phyloP scores from a whole-genome alignment of 306 rosid genomes.

The Elaeagnus macrophylla region DNA sequence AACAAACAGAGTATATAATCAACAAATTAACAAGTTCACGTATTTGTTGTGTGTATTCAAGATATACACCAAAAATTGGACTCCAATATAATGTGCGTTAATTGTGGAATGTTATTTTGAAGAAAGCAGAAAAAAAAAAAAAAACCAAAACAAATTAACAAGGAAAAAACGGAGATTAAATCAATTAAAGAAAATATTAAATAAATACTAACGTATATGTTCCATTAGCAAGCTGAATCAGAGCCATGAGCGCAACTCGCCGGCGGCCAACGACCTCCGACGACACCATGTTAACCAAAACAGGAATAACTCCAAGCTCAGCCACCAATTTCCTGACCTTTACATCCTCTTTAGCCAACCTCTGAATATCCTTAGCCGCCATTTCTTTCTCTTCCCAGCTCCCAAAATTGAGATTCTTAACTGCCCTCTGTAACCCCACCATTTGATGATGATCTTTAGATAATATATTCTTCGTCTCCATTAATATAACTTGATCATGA shows the following conservation, averaged over 20 bases:
- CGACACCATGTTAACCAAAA: constrained; percentile 64
- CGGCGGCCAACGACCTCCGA: constrained; percentile 35
- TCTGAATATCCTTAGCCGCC: constrained; percentile 60
- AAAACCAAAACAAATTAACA: background rate
- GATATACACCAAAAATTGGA: too few relatives aligned
- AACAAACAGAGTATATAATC: too few relatives aligned
- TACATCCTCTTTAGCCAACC: constrained; percentile 51
- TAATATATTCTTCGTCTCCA: constrained; percentile 20
- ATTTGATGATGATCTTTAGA: constrained; percentile 21
- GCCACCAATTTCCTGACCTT: constrained; percentile 59
- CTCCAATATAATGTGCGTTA: too few relatives aligned
- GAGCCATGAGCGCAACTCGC: constrained; percentile 39
- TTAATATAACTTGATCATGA: constrained; percentile 7
- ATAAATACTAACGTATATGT: constrained; percentile 53
- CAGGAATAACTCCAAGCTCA: constrained; percentile 76
- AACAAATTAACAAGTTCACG: too few relatives aligned
- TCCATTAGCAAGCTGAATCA: constrained; percentile 67
- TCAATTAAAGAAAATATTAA: background rate
- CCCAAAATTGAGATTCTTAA: constrained; percentile 92
- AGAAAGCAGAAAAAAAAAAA: background rate
- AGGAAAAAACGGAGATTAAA: background rate
- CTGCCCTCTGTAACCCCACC: constrained; percentile 51
- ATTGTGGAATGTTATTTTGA: too few relatives aligned
- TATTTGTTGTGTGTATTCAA: too few relatives aligned
- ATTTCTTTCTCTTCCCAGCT: constrained; percentile 71